Base-by-base conservation (phyloP, 306 rosid species). In the Ammopiptanthus mongolicus region DNA sequence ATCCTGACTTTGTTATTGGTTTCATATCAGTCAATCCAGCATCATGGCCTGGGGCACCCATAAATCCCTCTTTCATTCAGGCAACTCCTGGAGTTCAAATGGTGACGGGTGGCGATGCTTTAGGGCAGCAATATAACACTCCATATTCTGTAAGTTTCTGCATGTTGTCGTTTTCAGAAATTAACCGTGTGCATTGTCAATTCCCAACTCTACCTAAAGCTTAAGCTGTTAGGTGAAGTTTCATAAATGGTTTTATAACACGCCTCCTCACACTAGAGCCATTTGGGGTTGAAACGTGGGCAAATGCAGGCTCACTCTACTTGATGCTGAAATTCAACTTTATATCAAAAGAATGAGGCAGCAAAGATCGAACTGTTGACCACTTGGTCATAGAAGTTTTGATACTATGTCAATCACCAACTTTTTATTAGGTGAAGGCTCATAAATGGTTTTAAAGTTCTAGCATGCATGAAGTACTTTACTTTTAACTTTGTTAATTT, bases 81-180 rank as follows among this genome's bases (percentile, higher is more conserved):
- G 96, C 97, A 50, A 95, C 96, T 63, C 96, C 96, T 48, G 93
- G 97, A 28, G 96, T 90, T 77, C 91, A 90, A 81, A 77, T 87
- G 91, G 90, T 81, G 31, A 75, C 72, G 1, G 96, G 97, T 50
- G 96, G 93, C 23, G 98, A 95, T 84, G 87, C 79, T 70, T 89
- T 95, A 42, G 98, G 97, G 57, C 98, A 94, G 85, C 97, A 88
- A 83, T 94, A 94, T 79, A 90, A 85, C 73, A 91, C 97, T 81
- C 97, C 97, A 13, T 56, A 81, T 81, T 88, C 95, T 22, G 97
- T 94, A 86, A 90, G 98, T 73, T 51, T 71, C 68, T 52, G 12
- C 70, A 39, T 1, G 11, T 33, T 62, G 59, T 79, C 29, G 21
- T 18, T 3, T 33, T 6, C 65, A 62, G 6, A 69, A 37, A 12